These are phyloP conservation scores for Pichia terricola DNA, from an alignment of 1,139 yeast genomes.

Conservation along the genomic window DNA sequence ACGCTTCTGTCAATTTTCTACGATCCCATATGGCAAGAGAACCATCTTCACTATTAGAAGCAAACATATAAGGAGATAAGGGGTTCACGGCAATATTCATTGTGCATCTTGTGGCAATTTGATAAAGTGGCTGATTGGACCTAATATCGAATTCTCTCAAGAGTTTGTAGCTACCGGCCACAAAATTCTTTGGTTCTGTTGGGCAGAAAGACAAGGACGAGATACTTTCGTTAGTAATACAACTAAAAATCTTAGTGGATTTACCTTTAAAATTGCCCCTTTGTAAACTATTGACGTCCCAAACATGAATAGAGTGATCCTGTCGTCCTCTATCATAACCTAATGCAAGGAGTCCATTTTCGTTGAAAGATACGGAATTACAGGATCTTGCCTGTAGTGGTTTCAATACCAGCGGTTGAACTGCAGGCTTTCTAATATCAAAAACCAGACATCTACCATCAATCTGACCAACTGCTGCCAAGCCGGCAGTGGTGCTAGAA, in stretches of 20 bases:
- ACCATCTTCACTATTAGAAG: slow-evolving; percentile 77
- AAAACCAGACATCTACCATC: slow-evolving; percentile 61
- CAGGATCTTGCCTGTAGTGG: slow-evolving; percentile 70
- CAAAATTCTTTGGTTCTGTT: slow-evolving; percentile 42
- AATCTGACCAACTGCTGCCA: slow-evolving; percentile 65
- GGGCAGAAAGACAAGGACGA: slow-evolving; percentile 61
- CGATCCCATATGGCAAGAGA: slow-evolving; percentile 84
- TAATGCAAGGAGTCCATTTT: slow-evolving; percentile 56
- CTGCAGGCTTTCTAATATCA: slow-evolving; percentile 39
- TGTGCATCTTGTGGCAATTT: slow-evolving; percentile 68
- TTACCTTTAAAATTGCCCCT: slow-evolving; percentile 37
- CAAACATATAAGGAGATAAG: slow-evolving; percentile 52
- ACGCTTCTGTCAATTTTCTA: slow-evolving; percentile 41
- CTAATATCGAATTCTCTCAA: slow-evolving; percentile 73
- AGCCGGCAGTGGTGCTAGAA: slow-evolving; percentile 45
- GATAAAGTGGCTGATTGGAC: slow-evolving; percentile 58
- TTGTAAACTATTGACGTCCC: slow-evolving; percentile 64
- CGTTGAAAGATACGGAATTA: slow-evolving; percentile 63
- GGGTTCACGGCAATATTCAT: slow-evolving; percentile 65
- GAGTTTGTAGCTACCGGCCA: slow-evolving; percentile 73
- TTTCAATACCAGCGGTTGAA: slow-evolving; percentile 36
- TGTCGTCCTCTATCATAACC: slow-evolving; percentile 77
- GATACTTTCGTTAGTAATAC: slow-evolving; percentile 67
- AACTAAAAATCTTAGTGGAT: slow-evolving; percentile 42
- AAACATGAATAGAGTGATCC: slow-evolving; percentile 68